Conservation (phyloP, 225 moss, liverwort and hornwort genomes). For the Ulota crispa region DNA sequence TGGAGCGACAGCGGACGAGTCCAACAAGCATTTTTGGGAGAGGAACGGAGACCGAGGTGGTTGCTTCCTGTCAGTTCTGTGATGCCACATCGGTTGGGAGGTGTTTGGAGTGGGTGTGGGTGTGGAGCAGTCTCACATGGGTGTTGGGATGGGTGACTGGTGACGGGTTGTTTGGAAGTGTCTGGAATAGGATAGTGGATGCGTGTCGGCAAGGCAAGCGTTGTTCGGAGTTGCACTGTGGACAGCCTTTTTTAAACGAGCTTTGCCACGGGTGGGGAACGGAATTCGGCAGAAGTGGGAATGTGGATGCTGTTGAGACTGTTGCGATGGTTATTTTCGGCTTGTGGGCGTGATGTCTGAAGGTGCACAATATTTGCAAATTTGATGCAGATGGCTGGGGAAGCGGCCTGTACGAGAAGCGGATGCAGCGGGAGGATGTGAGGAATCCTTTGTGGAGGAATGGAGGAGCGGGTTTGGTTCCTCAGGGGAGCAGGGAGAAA, state of each 20-base stretch:
- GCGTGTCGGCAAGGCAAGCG: neutral
- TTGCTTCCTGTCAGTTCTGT: neutral
- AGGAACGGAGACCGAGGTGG: constrained; percentile 24
- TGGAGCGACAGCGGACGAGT: neutral
- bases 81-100: neutral
- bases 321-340: neutral
- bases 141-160: neutral
- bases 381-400: constrained; percentile 25
- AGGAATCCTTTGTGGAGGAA: constrained; percentile 16
- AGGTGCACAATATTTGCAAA: neutral
- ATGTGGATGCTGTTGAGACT: neutral
- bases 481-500: constrained; percentile 29
- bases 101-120: neutral
- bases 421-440: constrained; percentile 27
- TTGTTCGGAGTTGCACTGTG: neutral
- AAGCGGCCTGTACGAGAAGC: constrained; percentile 15
- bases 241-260: neutral
- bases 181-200: neutral
- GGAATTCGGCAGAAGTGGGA: neutral
- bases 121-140: neutral
- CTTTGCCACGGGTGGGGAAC: neutral
- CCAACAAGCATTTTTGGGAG: constrained; percentile 13
- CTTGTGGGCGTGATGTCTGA: neutral
- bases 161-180: neutral
- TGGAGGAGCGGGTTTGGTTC: neutral